These are phyloP conservation scores for Cryphonectria japonica DNA, from an alignment of 2,329 filamentous ascomycete genomes.

Conservation along the genomic window DNA sequence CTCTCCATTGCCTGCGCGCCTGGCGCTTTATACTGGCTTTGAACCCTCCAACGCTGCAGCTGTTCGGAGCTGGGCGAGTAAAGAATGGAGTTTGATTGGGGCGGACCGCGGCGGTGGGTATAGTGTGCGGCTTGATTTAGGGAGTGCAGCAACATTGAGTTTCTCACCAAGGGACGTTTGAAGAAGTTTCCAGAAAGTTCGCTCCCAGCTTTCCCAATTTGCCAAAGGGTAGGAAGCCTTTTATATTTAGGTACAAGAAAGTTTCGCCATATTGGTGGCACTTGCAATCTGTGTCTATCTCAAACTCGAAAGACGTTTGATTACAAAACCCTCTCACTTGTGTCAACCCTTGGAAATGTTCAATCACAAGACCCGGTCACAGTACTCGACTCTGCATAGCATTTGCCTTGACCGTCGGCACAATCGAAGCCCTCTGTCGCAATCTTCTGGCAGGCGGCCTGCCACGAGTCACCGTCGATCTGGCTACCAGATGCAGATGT, in stretches of 20 bases:
- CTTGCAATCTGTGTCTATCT: background rate
- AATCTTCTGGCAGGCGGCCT: conserved; percentile 30
- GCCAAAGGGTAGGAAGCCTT: background rate
- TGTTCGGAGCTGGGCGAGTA: no score
- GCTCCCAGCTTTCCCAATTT: no score
- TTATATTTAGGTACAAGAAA: background rate
- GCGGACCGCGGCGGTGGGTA: no score
- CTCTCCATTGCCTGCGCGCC: no score
- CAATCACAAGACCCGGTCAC: conserved; percentile 28
- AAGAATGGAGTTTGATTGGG: no score
- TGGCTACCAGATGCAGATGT: conserved; percentile 19
- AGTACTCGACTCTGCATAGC: conserved; percentile 26
- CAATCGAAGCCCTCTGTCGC: conserved; percentile 31
- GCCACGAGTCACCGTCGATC: conserved; percentile 32
- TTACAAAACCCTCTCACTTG: conserved; percentile 25
- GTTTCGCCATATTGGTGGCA: background rate
- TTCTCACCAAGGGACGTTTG: no score
- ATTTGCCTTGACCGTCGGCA: conserved; percentile 32
- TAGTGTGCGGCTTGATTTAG: no score
- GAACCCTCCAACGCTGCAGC: no score
- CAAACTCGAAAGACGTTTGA: background rate
- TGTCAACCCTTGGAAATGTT: background rate
- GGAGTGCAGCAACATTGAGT: no score
- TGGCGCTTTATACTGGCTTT: no score
- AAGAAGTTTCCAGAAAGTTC: no score